phyloP scores from a whole-genome alignment of 148 eudicot species.

The Rhododendron henanense region DNA sequence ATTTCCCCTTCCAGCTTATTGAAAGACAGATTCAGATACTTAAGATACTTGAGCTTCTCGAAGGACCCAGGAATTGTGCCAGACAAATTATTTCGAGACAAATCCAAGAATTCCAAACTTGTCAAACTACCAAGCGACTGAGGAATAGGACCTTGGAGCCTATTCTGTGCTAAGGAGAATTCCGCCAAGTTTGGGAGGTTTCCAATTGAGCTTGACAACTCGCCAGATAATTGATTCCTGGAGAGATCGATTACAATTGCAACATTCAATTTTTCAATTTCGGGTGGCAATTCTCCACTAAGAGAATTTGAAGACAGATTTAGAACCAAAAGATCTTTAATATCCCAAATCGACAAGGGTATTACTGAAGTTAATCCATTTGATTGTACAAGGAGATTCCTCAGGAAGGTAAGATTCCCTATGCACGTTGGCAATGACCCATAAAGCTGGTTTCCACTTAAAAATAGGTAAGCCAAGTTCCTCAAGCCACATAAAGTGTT shows the following conservation, averaged over 20 bases:
- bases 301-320: conserved; percentile 6
- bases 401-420: background rate
- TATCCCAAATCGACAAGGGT: background rate
- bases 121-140: background rate
- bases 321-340: background rate
- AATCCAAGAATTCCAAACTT: conserved; percentile 10
- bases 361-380: background rate
- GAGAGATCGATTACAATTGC: background rate
- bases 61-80: conserved; percentile 12
- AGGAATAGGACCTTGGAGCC: conserved; percentile 13
- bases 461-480: background rate
- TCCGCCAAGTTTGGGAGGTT: background rate
- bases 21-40: background rate
- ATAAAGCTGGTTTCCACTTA: background rate
- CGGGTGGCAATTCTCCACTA: background rate
- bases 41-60: background rate
- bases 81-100: conserved; percentile 6
- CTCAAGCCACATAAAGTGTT: background rate
- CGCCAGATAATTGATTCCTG: background rate
- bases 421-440: conserved; percentile 5
- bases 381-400: background rate
- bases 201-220: conserved; percentile 3
- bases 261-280: conserved; percentile 1
- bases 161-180: conserved; percentile 9
- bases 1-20: conserved; percentile 13